phyloP scores from a whole-genome alignment of 139 green algal species.

The Edaphochlamys debaryana region DNA sequence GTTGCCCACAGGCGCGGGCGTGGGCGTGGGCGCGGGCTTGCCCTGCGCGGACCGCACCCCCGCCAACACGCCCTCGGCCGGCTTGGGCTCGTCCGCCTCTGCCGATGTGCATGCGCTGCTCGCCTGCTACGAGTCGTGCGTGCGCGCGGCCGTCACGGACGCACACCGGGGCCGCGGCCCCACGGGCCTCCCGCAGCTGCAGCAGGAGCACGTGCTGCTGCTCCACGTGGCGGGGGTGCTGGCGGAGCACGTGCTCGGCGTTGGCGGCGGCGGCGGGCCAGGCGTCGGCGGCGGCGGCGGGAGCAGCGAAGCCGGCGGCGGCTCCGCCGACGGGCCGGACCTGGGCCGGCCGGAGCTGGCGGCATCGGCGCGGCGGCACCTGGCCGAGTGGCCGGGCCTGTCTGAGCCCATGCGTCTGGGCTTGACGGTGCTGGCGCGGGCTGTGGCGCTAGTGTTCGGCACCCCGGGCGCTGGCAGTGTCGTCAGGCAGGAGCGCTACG shows the following conservation, averaged over 20 bases:
- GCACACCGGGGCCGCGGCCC: slow-evolving; percentile 25
- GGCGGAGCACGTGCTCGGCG: background rate
- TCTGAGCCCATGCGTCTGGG: slow-evolving; percentile 38
- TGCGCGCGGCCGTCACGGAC: slow-evolving; percentile 5
- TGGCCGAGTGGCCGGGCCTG: slow-evolving; percentile 9
- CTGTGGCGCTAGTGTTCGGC: background rate
- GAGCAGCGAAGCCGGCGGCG: background rate
- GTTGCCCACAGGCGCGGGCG: background rate
- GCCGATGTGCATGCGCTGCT: too few species aligned
- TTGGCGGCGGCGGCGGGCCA: background rate
- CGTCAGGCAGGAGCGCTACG: slow-evolving; percentile 27
- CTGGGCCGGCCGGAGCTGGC: slow-evolving; percentile 19
- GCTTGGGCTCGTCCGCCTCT: too few species aligned
- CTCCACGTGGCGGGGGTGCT: slow-evolving; percentile 15
- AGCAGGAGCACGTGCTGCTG: slow-evolving; percentile 46
- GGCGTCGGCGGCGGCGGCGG: background rate
- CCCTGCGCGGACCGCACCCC: too few species aligned
- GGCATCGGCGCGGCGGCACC: slow-evolving; percentile 29
- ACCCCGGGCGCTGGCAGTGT: background rate
- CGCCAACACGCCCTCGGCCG: too few species aligned
- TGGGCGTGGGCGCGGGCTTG: background rate
- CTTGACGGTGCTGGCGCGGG: slow-evolving; percentile 35
- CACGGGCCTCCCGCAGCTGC: slow-evolving; percentile 29
- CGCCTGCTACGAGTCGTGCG: background rate
- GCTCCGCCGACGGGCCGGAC: background rate